Evolutionary conservation across 208 protist species (phyloP), one percentile per base, ranked within the genome.

Genomic region (Acanthamoeba culbertsoni): DNA sequence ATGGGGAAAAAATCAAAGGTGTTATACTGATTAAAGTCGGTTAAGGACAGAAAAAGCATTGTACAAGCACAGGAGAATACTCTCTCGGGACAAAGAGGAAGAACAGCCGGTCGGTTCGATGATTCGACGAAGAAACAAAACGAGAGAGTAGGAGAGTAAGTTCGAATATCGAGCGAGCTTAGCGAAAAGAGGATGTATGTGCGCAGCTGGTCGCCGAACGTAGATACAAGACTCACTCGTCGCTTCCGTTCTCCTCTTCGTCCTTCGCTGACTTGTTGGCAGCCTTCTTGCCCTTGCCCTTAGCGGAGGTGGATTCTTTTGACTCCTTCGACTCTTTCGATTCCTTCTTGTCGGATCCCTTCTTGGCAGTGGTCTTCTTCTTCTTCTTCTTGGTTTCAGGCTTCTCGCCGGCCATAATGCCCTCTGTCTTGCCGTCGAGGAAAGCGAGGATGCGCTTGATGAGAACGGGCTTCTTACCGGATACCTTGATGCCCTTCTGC

Each of bases 361-460:
- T 46, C 57, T 63, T 63, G 65, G 65, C n/a, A 8, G 65, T 26
- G 65, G 65, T 28, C 62, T 71, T 71, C 63, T 75, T 75, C 68
- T 79, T 79, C 68, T 75, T 75, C 63, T 75, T 75, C 63, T 75
- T 75, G 63, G 63, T 16, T 35, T 79, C 68, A 40, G 37, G 4
- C 68, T 79, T 79, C 18, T 79, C 68, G 68, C 68, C 68, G 37
- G 68, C 68, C 68, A 79, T 79, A 40, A 79, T 79, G 37, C 68
- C 68, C 68, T 43, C 68, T 2, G 68, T 79, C 37, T 79, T n/a
- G 68, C 77, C 77, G 43, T 53, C 77, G 28, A 88, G 51, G 77
- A 42, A 88, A 35, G 77, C 77, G 8, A 88, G 51, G 77, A 88
- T 88, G 77, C 77, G 77, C 51, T 88, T 88, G 77, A 88, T 88